Evolutionary conservation across 2,329 filamentous ascomycete genomes (phyloP), one percentile per base, ranked within the genome.

Genomic region (Diaporthe citriasiana): DNA sequence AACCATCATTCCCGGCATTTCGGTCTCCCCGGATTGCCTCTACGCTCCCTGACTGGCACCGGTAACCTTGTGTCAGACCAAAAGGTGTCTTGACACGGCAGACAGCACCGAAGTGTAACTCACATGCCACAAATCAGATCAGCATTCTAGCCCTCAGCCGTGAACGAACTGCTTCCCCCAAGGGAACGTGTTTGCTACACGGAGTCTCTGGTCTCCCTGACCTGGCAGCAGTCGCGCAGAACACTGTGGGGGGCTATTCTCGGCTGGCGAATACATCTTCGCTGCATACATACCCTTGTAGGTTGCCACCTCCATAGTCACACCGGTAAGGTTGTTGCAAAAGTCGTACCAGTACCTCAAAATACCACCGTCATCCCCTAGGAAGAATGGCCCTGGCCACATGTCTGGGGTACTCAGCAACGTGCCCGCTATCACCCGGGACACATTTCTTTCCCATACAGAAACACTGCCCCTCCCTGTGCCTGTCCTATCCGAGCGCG

Each of bases 261-360:
- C 63, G 63, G 63, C 63, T 68, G 63, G 63, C 63, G 63, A 68
- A 68, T 40, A 68, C 63, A 53, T 60, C 70, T 60, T 71, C 56
- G 50, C 56, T 71, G 70, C 45, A 71, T 53, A 53, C 47, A 53
- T 63, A 53, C 42, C 33, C 70, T 71, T 71, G 70, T 71, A 71
- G 63, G 63, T 50, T 60, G 56, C 45, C 70, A 71, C 70, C 70
- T 30, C 42, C 69, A 63, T 63, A 63, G 70, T 71, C 70, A 71
- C 70, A 71, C 70, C 70, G 70, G 70, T 60, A 71, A 50, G 47
- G 33, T 71, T 53, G 56, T 63, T 63, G 45, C 50, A n/a, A 42
- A 68, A 63, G n/a, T 35, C 47, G 70, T 71, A 71, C 70, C 56
- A 25, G 70, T 71, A 71, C 70, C 45, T 71, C 47, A 38, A 35